Evolutionary conservation across 1,139 yeast species (phyloP).

Genomic region (Kodamaea sp.): DNA sequence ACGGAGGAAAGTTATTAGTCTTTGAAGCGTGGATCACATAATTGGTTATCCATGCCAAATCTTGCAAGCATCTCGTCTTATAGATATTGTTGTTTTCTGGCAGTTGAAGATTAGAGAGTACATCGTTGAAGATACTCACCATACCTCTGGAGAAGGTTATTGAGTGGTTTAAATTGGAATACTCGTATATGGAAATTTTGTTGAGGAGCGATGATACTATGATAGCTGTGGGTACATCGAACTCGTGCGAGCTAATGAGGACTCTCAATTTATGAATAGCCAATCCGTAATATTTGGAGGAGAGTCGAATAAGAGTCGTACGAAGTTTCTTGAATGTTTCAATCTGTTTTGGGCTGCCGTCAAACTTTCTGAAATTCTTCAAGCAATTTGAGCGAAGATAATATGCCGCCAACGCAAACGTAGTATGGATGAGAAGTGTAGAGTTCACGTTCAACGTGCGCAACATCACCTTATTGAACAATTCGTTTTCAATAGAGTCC

Average conservation of each 20-base stretch:
- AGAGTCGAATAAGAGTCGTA: slow-evolving; percentile 13
- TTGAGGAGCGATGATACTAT: slow-evolving; percentile 27
- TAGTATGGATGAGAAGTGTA: slow-evolving; percentile 13
- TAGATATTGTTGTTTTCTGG: background rate
- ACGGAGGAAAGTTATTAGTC: slow-evolving; percentile 24
- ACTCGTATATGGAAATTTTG: slow-evolving; percentile 28
- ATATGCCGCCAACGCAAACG: slow-evolving; percentile 7
- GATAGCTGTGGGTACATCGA: slow-evolving; percentile 23
- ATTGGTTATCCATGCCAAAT: slow-evolving; percentile 19
- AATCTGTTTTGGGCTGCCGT: slow-evolving; percentile 1
- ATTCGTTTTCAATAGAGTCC: slow-evolving; percentile 14
- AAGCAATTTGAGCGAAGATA: slow-evolving; percentile 19
- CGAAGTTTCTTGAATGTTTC: slow-evolving; percentile 14
- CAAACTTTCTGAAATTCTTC: slow-evolving; percentile 19
- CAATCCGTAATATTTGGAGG: slow-evolving; percentile 22
- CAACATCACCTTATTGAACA: slow-evolving; percentile 7
- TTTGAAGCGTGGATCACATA: slow-evolving; percentile 25
- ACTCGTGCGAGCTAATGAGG: slow-evolving; percentile 16
- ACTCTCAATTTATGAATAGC: slow-evolving; percentile 22
- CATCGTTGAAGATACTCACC: slow-evolving; percentile 22
- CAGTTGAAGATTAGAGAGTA: slow-evolving; percentile 11
- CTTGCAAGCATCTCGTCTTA: slow-evolving; percentile 8
- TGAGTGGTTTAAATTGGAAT: slow-evolving; percentile 20
- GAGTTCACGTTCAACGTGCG: slow-evolving; percentile 10
- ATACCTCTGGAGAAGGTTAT: slow-evolving; percentile 29